Base-by-base conservation (phyloP, 2,329 filamentous ascomycete species). In the Ceratocystiopsis brevicomis region DNA sequence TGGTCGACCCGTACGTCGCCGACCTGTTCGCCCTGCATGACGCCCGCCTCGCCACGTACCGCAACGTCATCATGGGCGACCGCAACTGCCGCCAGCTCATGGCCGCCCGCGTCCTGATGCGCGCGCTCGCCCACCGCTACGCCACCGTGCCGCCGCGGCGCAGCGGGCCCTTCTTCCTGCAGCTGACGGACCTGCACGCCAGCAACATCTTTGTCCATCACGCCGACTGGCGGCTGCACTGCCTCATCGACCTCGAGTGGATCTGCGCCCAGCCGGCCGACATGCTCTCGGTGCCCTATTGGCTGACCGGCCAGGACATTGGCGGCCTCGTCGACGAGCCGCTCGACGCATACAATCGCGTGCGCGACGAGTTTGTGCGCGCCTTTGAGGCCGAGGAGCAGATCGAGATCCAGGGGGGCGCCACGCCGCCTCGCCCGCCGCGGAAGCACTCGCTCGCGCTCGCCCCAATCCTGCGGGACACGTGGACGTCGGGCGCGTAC, bases 131-230 rank as follows among this genome's bases (percentile, higher is more conserved):
- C 12, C 52, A 54, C 50, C 46, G 49, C 39, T 54, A 52, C 39
- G 46, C 55, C 33, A 6, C 40, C 14, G 34, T 34, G 13, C 25
- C 25, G 5, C 39, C 39, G 2, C 45, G 13, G 1, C 48, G 44
- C 4, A n/a, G 53, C 42, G 53, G 52, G 12, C 52, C 53, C 2
- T 57, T 53, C 45, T 32, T 43, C 43, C 52, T 57, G 19, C 41
- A 48, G 34, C 43, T 58, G 42, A 54, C 52, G 41, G 53, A 59
- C 45, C 47, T 56, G 37, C 50, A 54, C 47, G 42, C 37, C 19
- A 52, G 52, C 40, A 59, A 58, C 40, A 53, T 59, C 41, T 53
- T 58, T 37, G 53, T 57, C 39, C 54, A 59, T 44, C 54, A 59
- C 44, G 42, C 54, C 45, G 46, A 56, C 40, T 56, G 53, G 54